Conservation (phyloP, 2,329 filamentous ascomycete genomes). For the Lecanosticta acicola region DNA sequence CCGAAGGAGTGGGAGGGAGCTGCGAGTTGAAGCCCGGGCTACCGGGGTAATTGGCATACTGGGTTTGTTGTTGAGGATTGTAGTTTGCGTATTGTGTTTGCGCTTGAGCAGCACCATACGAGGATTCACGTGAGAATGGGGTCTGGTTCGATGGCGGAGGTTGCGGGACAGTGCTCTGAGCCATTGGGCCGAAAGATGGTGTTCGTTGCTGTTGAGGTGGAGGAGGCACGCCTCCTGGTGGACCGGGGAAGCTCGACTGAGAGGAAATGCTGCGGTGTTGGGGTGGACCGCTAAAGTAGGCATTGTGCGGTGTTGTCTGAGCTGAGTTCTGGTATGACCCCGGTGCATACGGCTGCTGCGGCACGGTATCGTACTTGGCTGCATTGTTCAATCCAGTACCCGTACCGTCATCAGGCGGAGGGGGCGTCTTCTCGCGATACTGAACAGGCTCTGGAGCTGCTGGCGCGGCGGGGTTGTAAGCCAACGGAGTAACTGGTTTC, state of each 20-base stretch:
- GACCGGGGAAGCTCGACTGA: conserved; percentile 12
- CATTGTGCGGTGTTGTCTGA: conserved; percentile 26
- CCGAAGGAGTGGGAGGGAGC: conserved; percentile 31
- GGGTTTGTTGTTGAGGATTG: conserved; percentile 22
- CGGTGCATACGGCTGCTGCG: conserved; percentile 23
- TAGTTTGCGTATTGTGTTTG: conserved; percentile 36
- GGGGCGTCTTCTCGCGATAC: conserved; percentile 73
- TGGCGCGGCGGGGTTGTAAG: conserved; percentile 75
- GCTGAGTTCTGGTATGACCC: conserved; percentile 22
- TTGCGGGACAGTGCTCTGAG: conserved; percentile 17
- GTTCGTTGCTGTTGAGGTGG: conserved; percentile 17
- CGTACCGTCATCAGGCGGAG: conserved; percentile 59
- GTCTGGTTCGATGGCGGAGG: conserved; percentile 26
- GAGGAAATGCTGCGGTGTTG: conserved; percentile 20
- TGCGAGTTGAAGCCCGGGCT: conserved; percentile 22
- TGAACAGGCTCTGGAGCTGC: conserved; percentile 65
- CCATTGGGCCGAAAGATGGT: conserved; percentile 23
- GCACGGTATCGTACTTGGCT: conserved; percentile 33
- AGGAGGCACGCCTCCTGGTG: conserved; percentile 21
- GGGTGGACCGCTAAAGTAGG: conserved; percentile 41
- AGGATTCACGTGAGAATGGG: conserved; percentile 31
- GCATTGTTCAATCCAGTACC: conserved; percentile 41
- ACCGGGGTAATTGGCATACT: conserved; percentile 23
- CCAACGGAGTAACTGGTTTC: conserved; percentile 52
- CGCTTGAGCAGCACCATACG: conserved; percentile 15